Conservation (phyloP, 441 rosid genomes). For the Adansonia gregorii region DNA sequence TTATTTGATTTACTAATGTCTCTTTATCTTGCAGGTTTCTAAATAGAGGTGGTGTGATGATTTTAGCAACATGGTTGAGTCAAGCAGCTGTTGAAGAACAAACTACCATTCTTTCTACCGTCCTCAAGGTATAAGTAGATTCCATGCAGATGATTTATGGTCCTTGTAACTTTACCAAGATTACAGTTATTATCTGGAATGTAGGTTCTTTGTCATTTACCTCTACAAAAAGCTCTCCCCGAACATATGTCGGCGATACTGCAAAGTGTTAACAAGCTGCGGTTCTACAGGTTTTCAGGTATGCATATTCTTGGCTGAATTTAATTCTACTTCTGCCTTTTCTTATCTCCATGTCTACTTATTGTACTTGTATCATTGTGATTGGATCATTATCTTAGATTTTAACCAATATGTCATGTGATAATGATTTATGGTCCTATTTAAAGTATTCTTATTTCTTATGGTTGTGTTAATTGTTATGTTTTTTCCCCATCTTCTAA, state of each 20-base stretch:
- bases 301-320: conserved; percentile 39
- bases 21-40: conserved; percentile 64
- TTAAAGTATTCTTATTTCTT: not conserved
- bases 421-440: not conserved
- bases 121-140: conserved; percentile 59
- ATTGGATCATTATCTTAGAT: conserved; percentile 14
- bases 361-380: not conserved
- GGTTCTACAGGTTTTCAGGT: conserved; percentile 89
- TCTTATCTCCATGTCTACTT: not conserved
- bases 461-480: not conserved
- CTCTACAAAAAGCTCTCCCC: conserved; percentile 85
- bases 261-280: conserved; percentile 83
- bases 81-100: conserved; percentile 91
- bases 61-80: conserved; percentile 92
- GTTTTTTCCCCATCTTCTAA: not conserved
- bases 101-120: conserved; percentile 70
- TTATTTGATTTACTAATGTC: conserved; percentile 19
- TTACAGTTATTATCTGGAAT: conserved; percentile 32
- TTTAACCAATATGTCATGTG: not conserved
- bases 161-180: conserved; percentile 29
- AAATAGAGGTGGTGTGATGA: conserved; percentile 88
- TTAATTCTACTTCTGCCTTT: not conserved
- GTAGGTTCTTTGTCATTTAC: conserved; percentile 92
- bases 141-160: conserved; percentile 2
- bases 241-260: conserved; percentile 92